Conservation (phyloP, 129 eudicot species). For the Heracleum sosnowskyi region DNA sequence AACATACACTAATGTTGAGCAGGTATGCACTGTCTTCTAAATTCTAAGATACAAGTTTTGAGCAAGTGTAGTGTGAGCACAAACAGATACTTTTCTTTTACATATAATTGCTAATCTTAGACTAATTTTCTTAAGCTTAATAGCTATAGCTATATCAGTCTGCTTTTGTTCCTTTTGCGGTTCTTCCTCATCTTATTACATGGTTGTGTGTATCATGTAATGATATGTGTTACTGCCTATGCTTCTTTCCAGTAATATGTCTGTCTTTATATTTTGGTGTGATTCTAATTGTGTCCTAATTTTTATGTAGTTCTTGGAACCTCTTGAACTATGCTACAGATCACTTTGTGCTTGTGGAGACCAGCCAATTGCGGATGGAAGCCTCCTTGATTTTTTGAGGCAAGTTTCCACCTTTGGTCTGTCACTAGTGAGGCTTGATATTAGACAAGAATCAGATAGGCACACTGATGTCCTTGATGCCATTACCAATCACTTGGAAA, state of each 20-base stretch:
- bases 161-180: background rate
- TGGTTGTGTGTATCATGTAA: background rate
- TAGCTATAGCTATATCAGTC: background rate
- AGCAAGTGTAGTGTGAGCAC: background rate
- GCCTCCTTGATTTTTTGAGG: conserved; percentile 87
- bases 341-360: conserved; percentile 93
- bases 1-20: conserved; percentile 73
- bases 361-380: conserved; percentile 92
- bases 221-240: background rate
- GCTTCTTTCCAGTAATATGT: background rate
- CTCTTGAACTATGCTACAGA: conserved; percentile 92
- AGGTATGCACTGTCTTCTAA: conserved; percentile 35
- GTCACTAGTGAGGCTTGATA: conserved; percentile 88
- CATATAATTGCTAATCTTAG: background rate
- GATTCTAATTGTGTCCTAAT: background rate
- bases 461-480: conserved; percentile 98
- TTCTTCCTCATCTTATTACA: background rate
- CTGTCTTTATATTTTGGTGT: background rate
- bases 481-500: conserved; percentile 72
- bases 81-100: background rate
- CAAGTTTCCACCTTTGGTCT: conserved; percentile 97
- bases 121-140: too few species aligned
- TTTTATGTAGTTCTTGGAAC: conserved; percentile 74
- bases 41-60: background rate
- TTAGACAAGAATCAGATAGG: conserved; percentile 92